phyloP scores from a whole-genome alignment of 208 protist genomes.

The Blechomonas ayalai region DNA sequence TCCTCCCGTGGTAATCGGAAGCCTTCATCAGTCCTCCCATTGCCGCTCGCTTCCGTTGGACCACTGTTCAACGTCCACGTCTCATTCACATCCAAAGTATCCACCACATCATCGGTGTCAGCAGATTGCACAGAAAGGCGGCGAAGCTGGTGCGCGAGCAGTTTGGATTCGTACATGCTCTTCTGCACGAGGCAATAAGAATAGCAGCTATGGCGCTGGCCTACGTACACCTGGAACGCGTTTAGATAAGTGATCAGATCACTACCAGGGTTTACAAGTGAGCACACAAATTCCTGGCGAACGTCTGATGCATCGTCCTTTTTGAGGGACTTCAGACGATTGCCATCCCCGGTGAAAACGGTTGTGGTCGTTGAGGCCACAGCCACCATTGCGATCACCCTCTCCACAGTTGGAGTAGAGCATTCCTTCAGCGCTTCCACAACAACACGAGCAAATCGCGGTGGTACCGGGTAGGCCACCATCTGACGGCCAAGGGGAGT shows the following conservation, averaged over 20 bases:
- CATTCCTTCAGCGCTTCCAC: slow-evolving; percentile 38
- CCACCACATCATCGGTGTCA: slow-evolving; percentile 33
- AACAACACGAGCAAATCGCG: slow-evolving; percentile 74
- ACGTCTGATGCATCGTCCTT: slow-evolving; percentile 22
- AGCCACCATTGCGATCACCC: slow-evolving; percentile 22
- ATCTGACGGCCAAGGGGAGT: slow-evolving; percentile 59
- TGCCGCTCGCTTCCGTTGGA: slow-evolving; percentile 5
- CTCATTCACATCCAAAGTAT: slow-evolving; percentile 64
- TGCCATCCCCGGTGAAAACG: slow-evolving; percentile 82
- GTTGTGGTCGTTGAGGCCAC: slow-evolving; percentile 68
- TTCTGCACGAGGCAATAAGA: slow-evolving; percentile 81
- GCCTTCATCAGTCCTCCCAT: neutral
- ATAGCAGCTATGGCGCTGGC: slow-evolving; percentile 21
- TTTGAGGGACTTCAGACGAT: slow-evolving; percentile 58
- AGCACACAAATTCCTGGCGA: slow-evolving; percentile 31
- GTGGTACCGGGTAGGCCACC: slow-evolving; percentile 75
- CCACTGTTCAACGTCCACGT: slow-evolving; percentile 6
- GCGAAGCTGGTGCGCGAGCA: slow-evolving; percentile 63
- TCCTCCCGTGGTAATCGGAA: slow-evolving; percentile 26
- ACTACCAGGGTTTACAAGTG: slow-evolving; percentile 74
- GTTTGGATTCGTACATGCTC: slow-evolving; percentile 65
- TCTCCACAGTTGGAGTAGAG: slow-evolving; percentile 43
- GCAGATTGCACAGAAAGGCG: slow-evolving; percentile 17
- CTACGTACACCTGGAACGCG: slow-evolving; percentile 62
- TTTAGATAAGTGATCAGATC: slow-evolving; percentile 78